Conservation (phyloP, 441 rosid genomes). For the Bruguiera hainesii region DNA sequence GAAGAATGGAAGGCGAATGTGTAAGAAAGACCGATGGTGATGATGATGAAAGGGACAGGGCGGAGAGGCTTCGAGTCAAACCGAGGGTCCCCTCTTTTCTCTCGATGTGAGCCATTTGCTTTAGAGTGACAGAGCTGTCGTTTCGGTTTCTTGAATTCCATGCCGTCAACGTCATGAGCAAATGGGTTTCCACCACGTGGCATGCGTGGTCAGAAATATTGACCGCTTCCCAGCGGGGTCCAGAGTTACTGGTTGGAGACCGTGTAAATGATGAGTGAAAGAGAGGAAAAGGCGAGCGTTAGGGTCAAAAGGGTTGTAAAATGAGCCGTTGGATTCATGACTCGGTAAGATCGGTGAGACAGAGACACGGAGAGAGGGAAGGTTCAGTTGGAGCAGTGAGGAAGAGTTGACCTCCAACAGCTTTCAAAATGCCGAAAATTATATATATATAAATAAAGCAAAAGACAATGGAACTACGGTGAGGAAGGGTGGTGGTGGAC, state of each 20-base stretch:
- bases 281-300: background rate
- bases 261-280: slow-evolving; percentile 23
- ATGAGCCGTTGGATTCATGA: slow-evolving; percentile 47
- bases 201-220: slow-evolving; percentile 19
- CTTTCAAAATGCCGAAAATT: slow-evolving; percentile 29
- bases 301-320: slow-evolving; percentile 34
- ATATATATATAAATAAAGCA: background rate
- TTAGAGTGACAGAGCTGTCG: slow-evolving; percentile 30
- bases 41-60: slow-evolving; percentile 7
- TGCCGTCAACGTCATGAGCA: slow-evolving; percentile 27
- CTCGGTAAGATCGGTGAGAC: slow-evolving; percentile 12
- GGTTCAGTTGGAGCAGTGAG: slow-evolving; percentile 44
- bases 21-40: slow-evolving; percentile 4
- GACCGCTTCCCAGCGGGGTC: slow-evolving; percentile 34
- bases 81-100: slow-evolving; percentile 27
- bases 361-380: background rate
- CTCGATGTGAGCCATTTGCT: slow-evolving; percentile 1
- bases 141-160: slow-evolving; percentile 16
- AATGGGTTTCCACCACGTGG: slow-evolving; percentile 29
- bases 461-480: slow-evolving; percentile 21
- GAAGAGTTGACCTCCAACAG: slow-evolving; percentile 50
- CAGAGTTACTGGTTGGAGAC: slow-evolving; percentile 25
- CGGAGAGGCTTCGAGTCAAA: slow-evolving; percentile 35
- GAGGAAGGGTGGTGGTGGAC: slow-evolving; percentile 14
- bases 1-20: slow-evolving; percentile 13